Evolutionary conservation across 1,139 yeast species (phyloP), one percentile per base, ranked within the genome.

Genomic region (Lodderomyces orthopsilosis): DNA sequence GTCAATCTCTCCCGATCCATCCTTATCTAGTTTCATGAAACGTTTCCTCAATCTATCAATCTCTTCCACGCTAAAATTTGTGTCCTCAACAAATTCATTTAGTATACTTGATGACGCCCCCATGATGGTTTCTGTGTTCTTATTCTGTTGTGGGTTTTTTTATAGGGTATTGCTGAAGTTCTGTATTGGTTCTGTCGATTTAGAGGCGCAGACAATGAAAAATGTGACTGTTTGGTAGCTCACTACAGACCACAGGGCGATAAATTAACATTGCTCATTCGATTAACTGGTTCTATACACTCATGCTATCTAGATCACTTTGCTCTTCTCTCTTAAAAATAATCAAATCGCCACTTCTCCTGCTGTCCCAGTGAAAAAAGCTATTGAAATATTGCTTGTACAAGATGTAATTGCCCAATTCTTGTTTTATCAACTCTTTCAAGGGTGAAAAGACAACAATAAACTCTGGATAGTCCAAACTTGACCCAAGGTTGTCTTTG

Each of bases 1-100:
- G 49, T 93, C 98, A 37, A 94, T 87, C 17, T 95, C 83, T 1
- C 98, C 98, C 2, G 91, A 83, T 43, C 91, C 85, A 62, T 94
- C 98, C 51, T 85, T 83, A 63, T 94, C 99, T 42, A 94, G 71
- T 61, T 94, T 94, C 95, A 91, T 87, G 63, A 94, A 94, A 52
- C 98, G 73, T 59, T 90, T 90, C 49, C 96, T 80, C 49, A 94
- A 72, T 48, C 98, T 75, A 60, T 91, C 95, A 42, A 94, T 86
- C 60, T 94, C 99, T 51, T 89, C 96, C 42, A 85, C 77, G 48
- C 87, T 91, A 61, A 89, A 85, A 63, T 82, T 83, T n/a, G 93
- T 84, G 35, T 87, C 89, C 59, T 83, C 89, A 60, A 81, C 79
- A 35, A 85, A 74, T 49, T 78, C 74, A 50, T 85, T 90, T 42